Percentiles rank a stretch among this genome's conserved stretches.
Conservation (phyloP, 345 rosid species). For the Lepidium africanum region DNA sequence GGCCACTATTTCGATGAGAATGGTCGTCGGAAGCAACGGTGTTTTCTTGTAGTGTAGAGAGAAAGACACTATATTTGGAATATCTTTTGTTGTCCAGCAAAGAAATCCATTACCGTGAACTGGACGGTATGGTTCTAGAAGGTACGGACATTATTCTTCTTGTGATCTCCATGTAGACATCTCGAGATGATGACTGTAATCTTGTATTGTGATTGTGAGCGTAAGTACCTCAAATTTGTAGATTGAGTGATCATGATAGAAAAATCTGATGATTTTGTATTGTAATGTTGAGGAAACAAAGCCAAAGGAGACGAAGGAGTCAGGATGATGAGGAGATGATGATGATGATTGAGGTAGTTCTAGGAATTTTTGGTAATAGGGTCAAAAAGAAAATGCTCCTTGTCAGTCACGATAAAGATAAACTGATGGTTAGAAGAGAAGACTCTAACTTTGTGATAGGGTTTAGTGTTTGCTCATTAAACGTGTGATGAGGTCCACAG, state of each 20-base stretch:
- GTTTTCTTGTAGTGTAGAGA: constrained; percentile 12
- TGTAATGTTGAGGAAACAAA: constrained; percentile 2
- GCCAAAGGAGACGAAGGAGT: constrained; percentile 11
- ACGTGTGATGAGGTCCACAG: neutral
- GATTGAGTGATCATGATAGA: neutral
- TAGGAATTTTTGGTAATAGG: constrained; percentile 11
- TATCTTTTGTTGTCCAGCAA: constrained; percentile 14
- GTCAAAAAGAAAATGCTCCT: constrained; percentile 10
- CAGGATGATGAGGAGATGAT: neutral
- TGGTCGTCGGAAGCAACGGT: constrained; percentile 14
- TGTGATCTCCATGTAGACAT: constrained; percentile 14
- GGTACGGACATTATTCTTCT: constrained; percentile 12
- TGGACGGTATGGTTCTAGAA: constrained; percentile 14
- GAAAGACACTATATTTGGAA: constrained; percentile 21
- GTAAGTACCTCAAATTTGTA: constrained; percentile 19
- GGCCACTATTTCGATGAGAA: too few relatives aligned
- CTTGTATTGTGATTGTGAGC: neutral
- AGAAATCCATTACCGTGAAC: constrained; percentile 12
- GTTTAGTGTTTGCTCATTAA: neutral
- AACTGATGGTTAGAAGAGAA: constrained; percentile 17
- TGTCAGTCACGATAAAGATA: neutral
- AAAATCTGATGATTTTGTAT: constrained; percentile 14
- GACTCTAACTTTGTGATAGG: constrained; percentile 6
- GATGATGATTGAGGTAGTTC: neutral
- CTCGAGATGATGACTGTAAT: neutral